These are phyloP conservation scores for Cordyceps sp. DNA, from an alignment of 2,329 filamentous ascomycete genomes.

Conservation along the genomic window DNA sequence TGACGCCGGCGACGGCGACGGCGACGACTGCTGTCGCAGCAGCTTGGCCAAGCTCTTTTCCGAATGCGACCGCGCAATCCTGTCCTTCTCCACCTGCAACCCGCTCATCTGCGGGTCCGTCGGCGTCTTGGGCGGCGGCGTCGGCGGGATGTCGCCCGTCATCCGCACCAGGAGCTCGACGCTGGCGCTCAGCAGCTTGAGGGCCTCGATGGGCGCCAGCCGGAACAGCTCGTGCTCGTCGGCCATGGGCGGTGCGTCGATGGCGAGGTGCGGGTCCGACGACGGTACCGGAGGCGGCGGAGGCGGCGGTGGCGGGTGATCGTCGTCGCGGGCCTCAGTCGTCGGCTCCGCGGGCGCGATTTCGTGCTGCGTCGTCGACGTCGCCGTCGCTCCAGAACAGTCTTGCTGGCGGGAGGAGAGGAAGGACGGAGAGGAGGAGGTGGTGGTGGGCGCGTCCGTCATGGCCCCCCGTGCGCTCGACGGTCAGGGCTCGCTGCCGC, in stretches of 20 bases:
- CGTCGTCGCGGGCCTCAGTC: no score
- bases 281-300: conserved; percentile 26
- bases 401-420: no score
- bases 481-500: no score
- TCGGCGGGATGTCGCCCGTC: conserved; percentile 66
- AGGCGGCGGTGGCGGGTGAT: conserved; percentile 12
- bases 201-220: conserved; percentile 54
- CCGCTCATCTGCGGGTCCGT: conserved; percentile 49
- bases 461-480: no score
- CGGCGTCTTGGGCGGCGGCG: conserved; percentile 49
- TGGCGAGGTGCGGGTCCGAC: conserved; percentile 17
- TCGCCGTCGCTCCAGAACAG: no score
- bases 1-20: conserved; percentile 10
- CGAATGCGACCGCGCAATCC: conserved; percentile 40
- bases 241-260: conserved; percentile 9
- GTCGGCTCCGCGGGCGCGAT: no score
- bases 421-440: no score
- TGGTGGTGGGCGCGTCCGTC: no score
- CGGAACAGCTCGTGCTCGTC: conserved; percentile 51
- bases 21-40: conserved; percentile 19
- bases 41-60: conserved; percentile 30
- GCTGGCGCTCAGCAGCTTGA: conserved; percentile 61
- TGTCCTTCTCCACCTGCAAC: conserved; percentile 45
- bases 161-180: conserved; percentile 55
- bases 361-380: no score